Evolutionary conservation across 305 asterid genomes (phyloP).

Genomic region (Fraxinus platypoda): DNA sequence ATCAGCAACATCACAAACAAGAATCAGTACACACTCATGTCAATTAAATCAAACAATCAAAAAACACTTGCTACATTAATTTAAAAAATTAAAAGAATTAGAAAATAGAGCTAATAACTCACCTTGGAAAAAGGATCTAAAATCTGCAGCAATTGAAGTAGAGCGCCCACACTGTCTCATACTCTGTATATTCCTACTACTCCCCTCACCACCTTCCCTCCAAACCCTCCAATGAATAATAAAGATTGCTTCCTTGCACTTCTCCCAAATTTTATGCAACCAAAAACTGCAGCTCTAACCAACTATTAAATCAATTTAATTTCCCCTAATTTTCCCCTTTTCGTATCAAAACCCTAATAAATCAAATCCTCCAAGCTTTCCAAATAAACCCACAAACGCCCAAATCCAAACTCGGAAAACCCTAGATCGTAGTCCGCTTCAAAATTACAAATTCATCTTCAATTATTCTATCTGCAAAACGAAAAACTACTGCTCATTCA

Average conservation of each 20-base stretch:
- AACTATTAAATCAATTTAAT: constrained; percentile 44
- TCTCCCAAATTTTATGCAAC: constrained; percentile 40
- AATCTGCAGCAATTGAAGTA: constrained; percentile 31
- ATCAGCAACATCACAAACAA: not conserved
- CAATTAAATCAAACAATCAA: not conserved
- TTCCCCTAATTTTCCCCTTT: constrained; percentile 17
- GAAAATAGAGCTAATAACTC: not conserved
- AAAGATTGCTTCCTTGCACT: constrained; percentile 52
- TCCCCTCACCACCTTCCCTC: constrained; percentile 46
- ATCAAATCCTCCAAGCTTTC: constrained; percentile 5
- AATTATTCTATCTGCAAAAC: constrained; percentile 39
- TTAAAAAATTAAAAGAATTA: not conserved
- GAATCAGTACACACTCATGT: not conserved
- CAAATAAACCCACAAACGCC: constrained; percentile 14
- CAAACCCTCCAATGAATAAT: constrained; percentile 74
- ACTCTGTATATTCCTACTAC: constrained; percentile 33
- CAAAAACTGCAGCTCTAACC: constrained; percentile 34
- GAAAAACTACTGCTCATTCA: constrained; percentile 28
- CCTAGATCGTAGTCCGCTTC: constrained; percentile 39
- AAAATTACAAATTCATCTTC: constrained; percentile 17
- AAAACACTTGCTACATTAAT: not conserved
- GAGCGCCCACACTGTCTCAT: constrained; percentile 63
- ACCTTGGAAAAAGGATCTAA: constrained; percentile 31
- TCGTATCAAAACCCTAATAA: constrained; percentile 18
- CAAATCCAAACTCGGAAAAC: constrained; percentile 18